Evolutionary conservation across 495 filamentous ascomycete species (phyloP), one percentile per base, ranked within the genome.

Genomic region (Cryomyces minteri): DNA sequence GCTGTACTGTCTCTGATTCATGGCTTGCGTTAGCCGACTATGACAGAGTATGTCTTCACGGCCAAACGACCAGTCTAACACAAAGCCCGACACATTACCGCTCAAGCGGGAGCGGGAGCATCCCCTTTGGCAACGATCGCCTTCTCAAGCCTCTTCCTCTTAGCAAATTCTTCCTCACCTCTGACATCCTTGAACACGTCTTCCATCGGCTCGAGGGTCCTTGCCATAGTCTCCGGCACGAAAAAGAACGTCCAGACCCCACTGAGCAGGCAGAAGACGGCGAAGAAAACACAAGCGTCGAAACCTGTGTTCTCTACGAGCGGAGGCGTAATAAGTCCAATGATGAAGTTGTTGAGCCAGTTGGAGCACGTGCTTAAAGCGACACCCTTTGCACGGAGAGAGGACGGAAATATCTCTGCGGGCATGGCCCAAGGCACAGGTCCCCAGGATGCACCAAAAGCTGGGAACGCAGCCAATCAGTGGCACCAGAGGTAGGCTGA

Each of bases 331-430:
- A 72, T 68, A 1, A 73, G 56, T 12, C 67, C 67, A 32, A 73
- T 70, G 37, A 76, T 69, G 49, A 74, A 74, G 51, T 74, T 74
- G 50, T 70, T 72, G 1, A 73, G 46, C 70, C 71, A 76, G 44
- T 70, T 72, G 2, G 67, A 69, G 49, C 63, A 69, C 2, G 70
- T 74, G 31, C 39, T 40, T 25, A 53, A 34, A 31, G 53, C 49
- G 11, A 29, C 29, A n/a, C 41, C 46, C 49, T 75, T 75, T 5
- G 70, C 70, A 32, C 70, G 67, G 8, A 56, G 31, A n/a, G 41
- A 39, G 28, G 44, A 48, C 5, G 54, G 51, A 31, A 56, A 56
- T 8, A 56, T 48, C 40, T 56, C 54, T 31, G 51, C 43, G 2
- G 51, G 51, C 39, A 57, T 29, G 1, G 52, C 51, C 54, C 54